These are phyloP conservation scores for Grosmannia clavigera DNA, from an alignment of 2,329 filamentous ascomycete species.

Conservation along the genomic window DNA sequence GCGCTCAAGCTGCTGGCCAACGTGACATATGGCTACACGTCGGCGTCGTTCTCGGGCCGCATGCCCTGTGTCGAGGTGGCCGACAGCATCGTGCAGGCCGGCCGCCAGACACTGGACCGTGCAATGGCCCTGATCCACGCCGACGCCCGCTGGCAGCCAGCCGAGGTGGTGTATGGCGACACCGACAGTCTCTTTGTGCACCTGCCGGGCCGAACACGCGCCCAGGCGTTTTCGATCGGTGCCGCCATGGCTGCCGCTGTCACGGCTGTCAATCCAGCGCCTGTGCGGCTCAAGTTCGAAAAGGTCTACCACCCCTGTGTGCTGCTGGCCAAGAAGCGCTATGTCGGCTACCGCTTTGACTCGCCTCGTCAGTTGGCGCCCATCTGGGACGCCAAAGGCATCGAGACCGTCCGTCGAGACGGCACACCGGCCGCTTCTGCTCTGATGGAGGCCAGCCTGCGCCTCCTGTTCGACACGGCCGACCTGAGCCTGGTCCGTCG, in stretches of 20 bases:
- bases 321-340: conserved; percentile 89
- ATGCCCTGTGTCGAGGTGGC: conserved; percentile 98
- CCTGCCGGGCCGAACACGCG: conserved; percentile 72
- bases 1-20: conserved; percentile 96
- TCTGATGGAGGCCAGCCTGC: conserved; percentile 85
- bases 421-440: conserved; percentile 93
- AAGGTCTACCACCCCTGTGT: conserved; percentile 97
- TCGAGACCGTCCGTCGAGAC: conserved; percentile 91
- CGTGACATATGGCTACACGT: conserved; percentile 96
- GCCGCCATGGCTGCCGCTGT: conserved; percentile 82
- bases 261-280: conserved; percentile 79
- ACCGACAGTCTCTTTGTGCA: conserved; percentile 92
- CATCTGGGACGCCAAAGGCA: conserved; percentile 95
- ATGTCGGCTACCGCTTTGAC: conserved; percentile 97
- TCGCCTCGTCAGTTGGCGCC: conserved; percentile 60
- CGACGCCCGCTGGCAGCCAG: conserved; percentile 64
- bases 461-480: conserved; percentile 76
- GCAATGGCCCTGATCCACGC: conserved; percentile 89
- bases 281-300: conserved; percentile 94
- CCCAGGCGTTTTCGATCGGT: conserved; percentile 85
- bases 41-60: conserved; percentile 87
- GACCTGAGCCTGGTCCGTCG: conserved; percentile 80
- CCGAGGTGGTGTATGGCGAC: conserved; percentile 95
- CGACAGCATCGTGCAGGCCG: conserved; percentile 95
- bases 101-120: conserved; percentile 84